Conservation (phyloP, 371 early-diverging fungal species). For the Hamiltosporidium magnivora region DNA sequence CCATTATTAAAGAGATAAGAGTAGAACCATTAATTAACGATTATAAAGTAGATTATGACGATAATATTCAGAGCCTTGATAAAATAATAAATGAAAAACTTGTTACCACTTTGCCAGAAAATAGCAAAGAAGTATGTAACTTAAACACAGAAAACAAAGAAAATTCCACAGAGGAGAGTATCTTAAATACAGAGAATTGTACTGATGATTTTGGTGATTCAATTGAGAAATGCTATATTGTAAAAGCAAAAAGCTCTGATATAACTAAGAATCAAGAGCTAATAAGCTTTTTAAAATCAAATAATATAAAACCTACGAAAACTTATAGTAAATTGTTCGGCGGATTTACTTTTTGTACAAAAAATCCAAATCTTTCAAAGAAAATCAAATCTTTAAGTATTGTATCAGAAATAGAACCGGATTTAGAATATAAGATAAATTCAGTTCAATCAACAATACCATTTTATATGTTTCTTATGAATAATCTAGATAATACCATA, state of each 20-base stretch:
- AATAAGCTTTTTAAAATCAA: background rate
- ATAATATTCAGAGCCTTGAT: no score
- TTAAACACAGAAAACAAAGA: background rate
- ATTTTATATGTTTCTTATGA: constrained; percentile 30
- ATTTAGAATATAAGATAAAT: constrained; percentile 3
- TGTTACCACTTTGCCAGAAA: background rate
- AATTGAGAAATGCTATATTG: background rate
- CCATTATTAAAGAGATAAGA: no score
- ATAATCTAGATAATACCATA: constrained; percentile 22
- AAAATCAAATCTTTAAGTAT: background rate
- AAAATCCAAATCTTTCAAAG: background rate
- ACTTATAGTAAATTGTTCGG: background rate
- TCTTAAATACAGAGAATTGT: background rate
- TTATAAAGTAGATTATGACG: no score
- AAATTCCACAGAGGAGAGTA: background rate
- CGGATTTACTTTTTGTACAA: background rate
- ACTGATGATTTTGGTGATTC: background rate
- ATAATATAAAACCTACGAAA: background rate
- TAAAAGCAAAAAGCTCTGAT: background rate
- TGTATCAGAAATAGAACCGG: constrained; percentile 1
- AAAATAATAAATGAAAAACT: no score
- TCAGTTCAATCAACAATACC: constrained; percentile 19
- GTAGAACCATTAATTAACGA: no score
- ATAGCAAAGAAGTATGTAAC: background rate
- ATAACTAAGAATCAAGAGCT: background rate